Evolutionary conservation across 2,329 filamentous ascomycete genomes (phyloP).

Genomic region (Fusarium illudens): DNA sequence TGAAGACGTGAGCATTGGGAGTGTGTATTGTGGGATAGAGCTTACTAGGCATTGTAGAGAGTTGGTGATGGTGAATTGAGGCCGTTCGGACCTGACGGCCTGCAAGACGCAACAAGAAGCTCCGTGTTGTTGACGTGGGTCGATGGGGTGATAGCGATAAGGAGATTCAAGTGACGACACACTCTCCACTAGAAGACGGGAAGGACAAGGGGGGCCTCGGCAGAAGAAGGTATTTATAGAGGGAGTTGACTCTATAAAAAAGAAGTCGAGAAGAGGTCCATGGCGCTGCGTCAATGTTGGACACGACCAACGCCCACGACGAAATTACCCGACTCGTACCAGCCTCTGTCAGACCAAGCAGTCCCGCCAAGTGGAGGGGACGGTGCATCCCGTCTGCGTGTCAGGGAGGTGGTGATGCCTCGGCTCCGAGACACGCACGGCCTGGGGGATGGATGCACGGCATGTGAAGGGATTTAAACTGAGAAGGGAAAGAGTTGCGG

Average conservation of each 20-base stretch:
- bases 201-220: background rate
- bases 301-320: background rate
- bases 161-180: slow-evolving; percentile 23
- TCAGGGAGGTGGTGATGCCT: slow-evolving; percentile 18
- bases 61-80: background rate
- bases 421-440: background rate
- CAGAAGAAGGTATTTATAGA: background rate
- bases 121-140: slow-evolving; percentile 21
- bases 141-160: slow-evolving; percentile 34
- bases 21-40: background rate
- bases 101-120: background rate
- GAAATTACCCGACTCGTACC: background rate
- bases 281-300: background rate
- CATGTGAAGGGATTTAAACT: background rate
- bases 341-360: background rate
- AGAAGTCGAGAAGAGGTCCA: background rate
- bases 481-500: slow-evolving; percentile 7
- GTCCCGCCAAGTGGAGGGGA: too few relatives aligned
- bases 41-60: slow-evolving; percentile 32
- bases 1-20: slow-evolving; percentile 36
- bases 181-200: slow-evolving; percentile 26
- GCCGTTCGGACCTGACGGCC: background rate
- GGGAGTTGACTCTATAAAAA: background rate
- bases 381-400: too few relatives aligned
- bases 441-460: slow-evolving; percentile 19